Evolutionary conservation across 352 stramenopile genomes (phyloP), one percentile per base, ranked within the genome.

Genomic region (Pythium sp.): DNA sequence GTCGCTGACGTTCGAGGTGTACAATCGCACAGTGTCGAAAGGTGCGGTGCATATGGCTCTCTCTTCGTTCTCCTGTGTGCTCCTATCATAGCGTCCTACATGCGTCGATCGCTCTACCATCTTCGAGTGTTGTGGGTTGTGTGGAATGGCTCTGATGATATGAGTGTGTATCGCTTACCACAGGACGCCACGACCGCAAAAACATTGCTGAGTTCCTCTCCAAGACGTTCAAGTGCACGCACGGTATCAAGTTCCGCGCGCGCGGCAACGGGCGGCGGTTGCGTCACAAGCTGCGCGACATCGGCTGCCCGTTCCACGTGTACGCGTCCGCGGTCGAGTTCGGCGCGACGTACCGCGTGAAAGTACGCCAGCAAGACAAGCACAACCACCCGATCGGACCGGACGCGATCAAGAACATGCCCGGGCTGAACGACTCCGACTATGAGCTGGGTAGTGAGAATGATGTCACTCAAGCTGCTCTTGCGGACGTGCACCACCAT

Each of bases 1-100:
- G 68, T 91, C 82, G 57, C 72, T 93, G 28, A 93, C 86, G 32
- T 93, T 93, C 66, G 86, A 93, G 62, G 86, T 93, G 32, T 93
- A 93, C 79, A 93, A 93, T 67, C 86, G 86, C 71, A 93, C 86
- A 1, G 86, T 93, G n/a, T 93, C 86, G 7, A 93, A 93, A 75
- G 86, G 56, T 71, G 9, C 3, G 26, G 15, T 22, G 20, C 18
- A 46, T 30, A 2, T 38, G 30, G 12, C 26, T 32, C 15, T 57
- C n/a, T 66, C 32, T 59, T 49, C 5, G 15, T 49, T 49, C 14
- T 49, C 15, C 41, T n/a, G 41, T 9, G 41, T n/a, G 41, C 41
- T 47, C 38, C 32, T 34, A 55, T 58, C 14, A 57, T 47, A 6
- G 22, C n/a, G 30, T 36, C 12, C 5, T 36, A 18, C 14, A 32